phyloP scores from a whole-genome alignment of 2,329 filamentous ascomycete genomes.

The Diaporthe humulicola region DNA sequence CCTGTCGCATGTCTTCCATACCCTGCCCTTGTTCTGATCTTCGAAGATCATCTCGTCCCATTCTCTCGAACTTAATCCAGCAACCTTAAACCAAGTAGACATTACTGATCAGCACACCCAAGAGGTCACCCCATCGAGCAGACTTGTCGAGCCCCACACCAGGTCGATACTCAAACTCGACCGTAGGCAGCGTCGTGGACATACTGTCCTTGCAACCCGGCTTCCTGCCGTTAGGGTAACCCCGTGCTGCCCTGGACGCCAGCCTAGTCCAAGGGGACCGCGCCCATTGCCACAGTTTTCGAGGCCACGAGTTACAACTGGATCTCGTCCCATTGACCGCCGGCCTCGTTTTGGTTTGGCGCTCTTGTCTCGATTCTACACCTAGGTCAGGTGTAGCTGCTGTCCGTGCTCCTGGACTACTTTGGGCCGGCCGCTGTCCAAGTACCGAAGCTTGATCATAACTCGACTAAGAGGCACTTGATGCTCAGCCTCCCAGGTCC shows the following conservation, averaged over 20 bases:
- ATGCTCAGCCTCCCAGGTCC: slow-evolving; percentile 15
- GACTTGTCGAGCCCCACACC: slow-evolving; percentile 9
- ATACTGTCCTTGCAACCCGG: slow-evolving; percentile 6
- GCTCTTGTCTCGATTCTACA: background rate
- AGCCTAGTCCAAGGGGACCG: background rate
- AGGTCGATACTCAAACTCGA: background rate
- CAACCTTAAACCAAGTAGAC: slow-evolving; percentile 26
- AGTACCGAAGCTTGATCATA: slow-evolving; percentile 17
- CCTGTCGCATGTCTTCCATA: background rate
- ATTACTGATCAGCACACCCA: slow-evolving; percentile 22
- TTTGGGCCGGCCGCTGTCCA: slow-evolving; percentile 8
- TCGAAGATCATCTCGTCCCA: slow-evolving; percentile 31
- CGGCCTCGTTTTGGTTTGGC: background rate
- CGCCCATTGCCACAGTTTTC: background rate
- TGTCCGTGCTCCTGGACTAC: slow-evolving; percentile 22
- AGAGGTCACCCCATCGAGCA: slow-evolving; percentile 6
- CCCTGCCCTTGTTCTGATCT: slow-evolving; percentile 21
- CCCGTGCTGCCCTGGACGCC: background rate
- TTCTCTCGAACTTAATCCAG: slow-evolving; percentile 24
- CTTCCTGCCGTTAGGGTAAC: background rate
- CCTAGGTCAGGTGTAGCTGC: slow-evolving; percentile 27
- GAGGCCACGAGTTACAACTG: background rate
- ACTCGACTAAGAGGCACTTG: slow-evolving; percentile 14
- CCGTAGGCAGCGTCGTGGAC: background rate
- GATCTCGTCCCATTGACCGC: background rate